Conservation (phyloP, 768 basidiomycete genomes). For the Suillus subluteus region DNA sequence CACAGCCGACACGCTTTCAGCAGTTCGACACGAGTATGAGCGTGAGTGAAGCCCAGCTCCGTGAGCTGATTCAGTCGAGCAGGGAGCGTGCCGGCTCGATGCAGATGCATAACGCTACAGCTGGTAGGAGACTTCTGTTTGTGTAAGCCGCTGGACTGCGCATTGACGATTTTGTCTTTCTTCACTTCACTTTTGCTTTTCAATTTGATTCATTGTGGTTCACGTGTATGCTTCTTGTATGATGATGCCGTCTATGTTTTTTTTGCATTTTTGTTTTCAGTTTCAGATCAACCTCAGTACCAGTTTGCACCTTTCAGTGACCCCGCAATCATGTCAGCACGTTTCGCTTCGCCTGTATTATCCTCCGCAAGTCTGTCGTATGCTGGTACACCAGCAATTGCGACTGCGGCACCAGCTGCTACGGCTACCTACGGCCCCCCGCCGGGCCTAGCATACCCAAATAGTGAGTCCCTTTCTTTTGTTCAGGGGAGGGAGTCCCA, state of each 20-base stretch:
- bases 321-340: constrained; percentile 81
- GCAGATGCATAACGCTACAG: constrained; percentile 34
- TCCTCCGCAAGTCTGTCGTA: constrained; percentile 22
- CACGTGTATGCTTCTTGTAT: constrained; percentile 18
- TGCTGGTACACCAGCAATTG: constrained; percentile 16
- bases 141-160: constrained; percentile 33
- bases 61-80: constrained; percentile 75
- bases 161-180: constrained; percentile 29
- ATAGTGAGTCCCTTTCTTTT: constrained; percentile 71
- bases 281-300: constrained; percentile 40
- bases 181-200: constrained; percentile 28
- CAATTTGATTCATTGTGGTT: constrained; percentile 23
- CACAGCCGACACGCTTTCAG: constrained; percentile 51
- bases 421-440: constrained; percentile 52
- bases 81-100: constrained; percentile 53
- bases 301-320: constrained; percentile 57
- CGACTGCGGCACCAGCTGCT: constrained; percentile 5
- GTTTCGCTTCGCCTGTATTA: constrained; percentile 50
- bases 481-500: constrained; percentile 74
- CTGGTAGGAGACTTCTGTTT: constrained; percentile 54
- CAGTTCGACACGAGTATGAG: constrained; percentile 53
- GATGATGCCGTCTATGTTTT: constrained; percentile 12
- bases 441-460: constrained; percentile 56
- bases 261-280: constrained; percentile 25
- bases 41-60: constrained; percentile 75